phyloP scores from a whole-genome alignment of 1,284 basidiomycete species.

The Neonothopanus nambi region DNA sequence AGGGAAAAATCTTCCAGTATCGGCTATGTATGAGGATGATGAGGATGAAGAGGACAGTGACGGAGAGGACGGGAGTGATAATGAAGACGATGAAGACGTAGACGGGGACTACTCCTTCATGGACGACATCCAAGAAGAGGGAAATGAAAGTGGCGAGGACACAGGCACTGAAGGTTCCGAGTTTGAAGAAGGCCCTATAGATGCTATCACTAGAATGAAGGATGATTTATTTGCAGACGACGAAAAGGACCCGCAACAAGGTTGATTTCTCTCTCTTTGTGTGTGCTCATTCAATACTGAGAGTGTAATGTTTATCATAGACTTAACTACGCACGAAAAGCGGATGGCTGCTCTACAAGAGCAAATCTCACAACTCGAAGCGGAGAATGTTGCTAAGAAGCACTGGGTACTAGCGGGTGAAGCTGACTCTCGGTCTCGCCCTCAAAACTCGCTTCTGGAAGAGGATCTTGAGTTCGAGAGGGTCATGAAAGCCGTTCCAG shows the following conservation, averaged over 20 bases:
- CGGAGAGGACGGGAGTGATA: conserved; percentile 26
- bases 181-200: conserved; percentile 29
- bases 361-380: conserved; percentile 71
- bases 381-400: conserved; percentile 72
- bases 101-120: conserved; percentile 27
- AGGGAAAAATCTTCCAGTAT: conserved; percentile 58
- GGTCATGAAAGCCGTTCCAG: conserved; percentile 82
- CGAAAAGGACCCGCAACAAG: conserved; percentile 42
- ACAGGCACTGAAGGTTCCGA: conserved; percentile 14
- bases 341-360: conserved; percentile 59
- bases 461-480: conserved; percentile 96
- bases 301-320: conserved; percentile 24
- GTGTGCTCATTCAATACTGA: background rate
- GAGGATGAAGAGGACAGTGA: conserved; percentile 35
- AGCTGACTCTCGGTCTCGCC: conserved; percentile 78
- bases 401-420: conserved; percentile 95
- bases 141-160: conserved; percentile 29
- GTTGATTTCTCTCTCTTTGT: conserved; percentile 30
- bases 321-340: conserved; percentile 63
- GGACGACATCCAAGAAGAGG: conserved; percentile 29
- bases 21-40: conserved; percentile 36
- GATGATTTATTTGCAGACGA: conserved; percentile 73
- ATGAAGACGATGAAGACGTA: conserved; percentile 26
- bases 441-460: conserved; percentile 90
- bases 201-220: conserved; percentile 60